Conservation (phyloP, 345 rosid species). For the Aquilaria yunnanensis region DNA sequence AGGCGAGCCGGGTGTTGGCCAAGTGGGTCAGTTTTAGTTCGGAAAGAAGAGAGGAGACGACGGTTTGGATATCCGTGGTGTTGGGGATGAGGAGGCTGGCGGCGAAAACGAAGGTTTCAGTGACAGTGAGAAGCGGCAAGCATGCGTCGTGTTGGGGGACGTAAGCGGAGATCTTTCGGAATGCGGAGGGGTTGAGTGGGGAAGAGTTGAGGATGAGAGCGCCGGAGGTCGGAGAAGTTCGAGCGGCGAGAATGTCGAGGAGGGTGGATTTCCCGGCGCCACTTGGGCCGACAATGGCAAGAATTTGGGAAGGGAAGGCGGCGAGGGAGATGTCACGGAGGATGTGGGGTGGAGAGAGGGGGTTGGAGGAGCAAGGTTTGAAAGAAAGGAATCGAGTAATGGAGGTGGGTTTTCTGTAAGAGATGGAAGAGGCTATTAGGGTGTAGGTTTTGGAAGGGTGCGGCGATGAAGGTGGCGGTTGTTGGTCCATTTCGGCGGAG, state of each 20-base stretch:
- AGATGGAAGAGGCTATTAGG: slow-evolving; percentile 62
- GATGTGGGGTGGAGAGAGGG: slow-evolving; percentile 47
- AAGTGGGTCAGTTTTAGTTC: slow-evolving; percentile 64
- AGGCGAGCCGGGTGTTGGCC: slow-evolving; percentile 42
- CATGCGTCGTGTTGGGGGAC: slow-evolving; percentile 86
- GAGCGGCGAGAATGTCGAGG: slow-evolving; percentile 82
- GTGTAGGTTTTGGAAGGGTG: slow-evolving; percentile 35
- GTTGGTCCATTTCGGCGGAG: slow-evolving; percentile 39
- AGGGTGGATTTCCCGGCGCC: slow-evolving; percentile 98
- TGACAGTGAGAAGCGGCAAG: slow-evolving; percentile 72
- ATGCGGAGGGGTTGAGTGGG: slow-evolving; percentile 72
- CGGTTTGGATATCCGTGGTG: slow-evolving; percentile 22
- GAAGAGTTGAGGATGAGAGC: slow-evolving; percentile 57
- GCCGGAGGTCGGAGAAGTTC: slow-evolving; percentile 74
- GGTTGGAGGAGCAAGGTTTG: slow-evolving; percentile 23
- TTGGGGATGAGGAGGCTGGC: slow-evolving; percentile 62
- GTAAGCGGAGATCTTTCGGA: slow-evolving; percentile 77
- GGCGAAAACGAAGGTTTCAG: slow-evolving; percentile 64
- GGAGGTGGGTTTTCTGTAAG: slow-evolving; percentile 37
- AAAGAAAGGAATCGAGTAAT: slow-evolving; percentile 26
- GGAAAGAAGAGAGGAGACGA: slow-evolving; percentile 46
- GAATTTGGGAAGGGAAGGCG: slow-evolving; percentile 77
- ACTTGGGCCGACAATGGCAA: slow-evolving; percentile 92
- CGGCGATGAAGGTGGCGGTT: slow-evolving; percentile 23
- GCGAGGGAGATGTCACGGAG: slow-evolving; percentile 63